Base-by-base conservation (phyloP, 2,329 filamentous ascomycete genomes). In the Trichophyton benhamiae region DNA sequence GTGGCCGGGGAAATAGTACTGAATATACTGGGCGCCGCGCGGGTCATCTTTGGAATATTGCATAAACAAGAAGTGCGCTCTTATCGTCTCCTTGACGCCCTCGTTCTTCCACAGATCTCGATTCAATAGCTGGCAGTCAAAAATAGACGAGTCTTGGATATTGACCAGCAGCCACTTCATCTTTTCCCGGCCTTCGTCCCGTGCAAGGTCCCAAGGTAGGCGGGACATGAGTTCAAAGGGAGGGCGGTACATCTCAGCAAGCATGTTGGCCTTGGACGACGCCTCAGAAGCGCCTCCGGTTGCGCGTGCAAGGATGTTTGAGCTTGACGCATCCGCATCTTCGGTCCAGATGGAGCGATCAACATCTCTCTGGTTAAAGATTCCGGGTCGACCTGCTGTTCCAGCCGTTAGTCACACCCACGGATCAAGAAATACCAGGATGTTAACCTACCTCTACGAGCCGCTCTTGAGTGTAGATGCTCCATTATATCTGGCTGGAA, bases 111-210 rank as follows among this genome's bases (percentile, higher is more conserved):
- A 99, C 60, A 97, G 85, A 72, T 99, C 94, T 52, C 94, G 83
- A 71, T 99, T 99, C 17, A 99, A 79, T 2, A 89, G 83, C 72
- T 99, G 94, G 73, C 94, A 99, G 73, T 94, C 88, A 73, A 99
- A 99, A 69, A 96, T 86, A 41, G 88, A 88, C 66, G 89, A 84
- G 71, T 99, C 91, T 74, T 99, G 94, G 15, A 99, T 85, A 72
- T 99, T 97, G 64, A 96, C 90, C 67, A 99, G 75, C 57, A 99
- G 83, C 94, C 94, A 99, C 74, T 95, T 96, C 78, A 90, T 86
- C 30, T 86, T 82, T 53, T 91, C 88, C 72, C 94, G 95, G 63
- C 92, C 94, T 67, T 91, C 81, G 15, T 91, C 83, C 60, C 94
- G 84, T 13, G 90, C 94, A 62, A 87, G 82, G 66, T 96, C 89